Evolutionary conservation across 2,329 filamentous ascomycete species (phyloP).

Genomic region (Fusarium piperis): DNA sequence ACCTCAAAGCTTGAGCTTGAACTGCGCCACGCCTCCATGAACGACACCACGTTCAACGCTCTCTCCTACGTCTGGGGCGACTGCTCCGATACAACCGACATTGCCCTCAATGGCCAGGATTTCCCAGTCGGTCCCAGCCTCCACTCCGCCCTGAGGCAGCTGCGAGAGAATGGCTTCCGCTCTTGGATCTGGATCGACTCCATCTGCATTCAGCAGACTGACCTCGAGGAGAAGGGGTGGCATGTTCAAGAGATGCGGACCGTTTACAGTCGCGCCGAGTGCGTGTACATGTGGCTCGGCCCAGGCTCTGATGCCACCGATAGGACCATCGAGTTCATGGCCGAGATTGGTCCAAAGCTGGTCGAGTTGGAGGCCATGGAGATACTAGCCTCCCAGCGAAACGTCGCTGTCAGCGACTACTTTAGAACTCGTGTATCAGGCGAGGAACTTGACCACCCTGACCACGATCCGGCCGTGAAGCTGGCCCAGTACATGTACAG

Average conservation of each 20-base stretch:
- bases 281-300: slow-evolving; percentile 33
- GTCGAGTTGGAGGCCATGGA: not conserved
- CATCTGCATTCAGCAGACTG: slow-evolving; percentile 33
- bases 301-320: not conserved
- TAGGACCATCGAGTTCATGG: slow-evolving; percentile 5
- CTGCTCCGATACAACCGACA: not conserved
- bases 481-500: not conserved
- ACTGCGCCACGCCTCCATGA: not conserved
- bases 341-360: not conserved
- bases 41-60: not conserved
- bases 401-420: not conserved
- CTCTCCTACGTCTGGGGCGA: not conserved
- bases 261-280: slow-evolving; percentile 19
- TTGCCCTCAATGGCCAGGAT: not conserved
- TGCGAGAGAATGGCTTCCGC: not conserved
- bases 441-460: not conserved
- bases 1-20: not conserved
- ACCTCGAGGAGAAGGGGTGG: slow-evolving; percentile 22
- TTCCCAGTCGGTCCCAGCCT: not conserved
- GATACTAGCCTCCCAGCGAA: not conserved
- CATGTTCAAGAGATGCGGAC: slow-evolving; percentile 31
- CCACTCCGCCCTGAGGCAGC: not conserved
- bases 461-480: not conserved
- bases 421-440: not conserved
- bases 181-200: slow-evolving; percentile 37